Evolutionary conservation across 345 rosid genomes (phyloP), one percentile per base, ranked within the genome.

Genomic region (Citrus reticulata): DNA sequence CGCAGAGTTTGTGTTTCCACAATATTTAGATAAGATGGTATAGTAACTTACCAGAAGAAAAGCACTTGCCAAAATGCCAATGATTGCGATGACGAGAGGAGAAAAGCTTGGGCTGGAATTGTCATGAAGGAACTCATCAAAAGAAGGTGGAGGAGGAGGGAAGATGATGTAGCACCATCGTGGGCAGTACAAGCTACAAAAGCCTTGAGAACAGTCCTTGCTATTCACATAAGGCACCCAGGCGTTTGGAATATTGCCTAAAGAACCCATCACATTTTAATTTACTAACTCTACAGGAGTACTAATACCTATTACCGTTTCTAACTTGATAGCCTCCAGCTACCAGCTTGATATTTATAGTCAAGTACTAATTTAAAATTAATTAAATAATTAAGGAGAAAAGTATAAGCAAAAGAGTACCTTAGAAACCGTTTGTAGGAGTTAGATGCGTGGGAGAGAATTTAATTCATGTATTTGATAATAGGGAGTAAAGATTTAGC

Each of bases 41-140:
- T 91, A 94, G 89, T 94, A 96, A 78, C 86, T 81, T 40, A 91
- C 90, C 8, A 94, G 86, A 83, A 96, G 97, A 85, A 96, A 89
- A 70, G 90, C 95, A 76, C 93, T 90, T 35, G 89, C 93, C 54
- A 96, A 78, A 66, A 94, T 85, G 42, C 93, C 97, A 55, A 94
- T 88, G 37, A 96, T 86, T 27, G 98, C 90, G 5, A 94, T 93
- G 57, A 91, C 88, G 49, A 94, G 92, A 79, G 99, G 99, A 63
- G 99, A 91, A 68, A 91, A 87, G 66, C 49, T 91, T 2, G 92
- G 80, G 81, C 81, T 72, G n/a, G 97, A 86, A 79, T 76, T 60
- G 46, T 85, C 87, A 72, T 84, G 82, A 24, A 87, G 78, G 75
- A 85, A 79, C 1, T 77, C 49, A 37, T 72, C 40, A 32, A 72